Conservation (phyloP, 2,329 filamentous ascomycete genomes). For the Pezicula radicicola region DNA sequence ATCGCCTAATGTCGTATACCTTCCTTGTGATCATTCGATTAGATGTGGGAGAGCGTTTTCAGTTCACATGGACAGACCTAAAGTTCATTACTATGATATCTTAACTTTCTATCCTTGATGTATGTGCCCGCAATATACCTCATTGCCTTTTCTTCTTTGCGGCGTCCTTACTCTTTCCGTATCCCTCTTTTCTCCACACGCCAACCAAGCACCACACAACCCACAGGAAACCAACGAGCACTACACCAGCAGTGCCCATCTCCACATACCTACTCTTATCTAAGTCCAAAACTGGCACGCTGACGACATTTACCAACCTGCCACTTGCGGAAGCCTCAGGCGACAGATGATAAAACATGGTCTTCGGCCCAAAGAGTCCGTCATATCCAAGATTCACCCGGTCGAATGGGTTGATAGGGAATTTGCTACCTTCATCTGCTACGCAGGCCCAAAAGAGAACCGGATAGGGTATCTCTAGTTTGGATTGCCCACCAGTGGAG, state of each 20-base stretch:
- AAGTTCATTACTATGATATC: too few species aligned
- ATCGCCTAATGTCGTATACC: too few species aligned
- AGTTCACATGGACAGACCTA: too few species aligned
- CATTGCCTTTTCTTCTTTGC: slow-evolving; percentile 18
- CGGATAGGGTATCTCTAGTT: slow-evolving; percentile 71
- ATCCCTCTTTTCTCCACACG: slow-evolving; percentile 22
- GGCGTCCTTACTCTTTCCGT: slow-evolving; percentile 10
- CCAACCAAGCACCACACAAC: slow-evolving; percentile 46
- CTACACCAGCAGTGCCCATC: slow-evolving; percentile 53
- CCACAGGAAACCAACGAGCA: slow-evolving; percentile 67
- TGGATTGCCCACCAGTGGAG: slow-evolving; percentile 44
- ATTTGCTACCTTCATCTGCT: slow-evolving; percentile 62
- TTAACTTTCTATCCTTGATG: too few species aligned
- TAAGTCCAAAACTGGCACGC: slow-evolving; percentile 64
- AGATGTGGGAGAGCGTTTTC: too few species aligned
- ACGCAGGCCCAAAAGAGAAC: slow-evolving; percentile 88
- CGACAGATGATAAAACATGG: slow-evolving; percentile 77
- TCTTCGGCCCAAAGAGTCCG: slow-evolving; percentile 69
- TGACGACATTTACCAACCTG: slow-evolving; percentile 50
- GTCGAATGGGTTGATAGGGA: slow-evolving; percentile 81
- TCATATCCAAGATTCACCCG: slow-evolving; percentile 83
- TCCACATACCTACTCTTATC: slow-evolving; percentile 45
- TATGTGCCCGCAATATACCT: background rate
- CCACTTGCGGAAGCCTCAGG: slow-evolving; percentile 33
- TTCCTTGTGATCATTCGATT: too few species aligned